Conservation (phyloP, 495 filamentous ascomycete genomes). For the Saxophila tyrrhenica region DNA sequence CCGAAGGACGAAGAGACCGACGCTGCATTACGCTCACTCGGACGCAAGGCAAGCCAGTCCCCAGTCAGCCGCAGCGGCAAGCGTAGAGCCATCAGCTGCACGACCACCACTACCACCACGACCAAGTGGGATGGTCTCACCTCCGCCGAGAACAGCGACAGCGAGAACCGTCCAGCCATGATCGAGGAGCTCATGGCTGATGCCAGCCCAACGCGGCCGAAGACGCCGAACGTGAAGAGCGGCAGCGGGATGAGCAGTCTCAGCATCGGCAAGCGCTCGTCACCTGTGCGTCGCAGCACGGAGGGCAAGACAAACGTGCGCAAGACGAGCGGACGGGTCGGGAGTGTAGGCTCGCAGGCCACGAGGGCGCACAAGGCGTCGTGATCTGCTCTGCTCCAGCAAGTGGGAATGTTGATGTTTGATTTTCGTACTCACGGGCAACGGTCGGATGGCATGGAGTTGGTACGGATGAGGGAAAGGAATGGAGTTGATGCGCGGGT, state of each 20-base stretch:
- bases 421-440: background rate
- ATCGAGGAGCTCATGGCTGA: constrained; percentile 32
- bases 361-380: constrained; percentile 5
- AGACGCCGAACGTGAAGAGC: constrained; percentile 52
- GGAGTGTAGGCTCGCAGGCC: constrained; percentile 47
- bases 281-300: constrained; percentile 48
- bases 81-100: constrained; percentile 46
- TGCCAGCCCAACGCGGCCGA: constrained; percentile 44
- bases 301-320: constrained; percentile 57
- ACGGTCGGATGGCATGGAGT: background rate
- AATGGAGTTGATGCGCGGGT: background rate
- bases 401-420: too few species aligned
- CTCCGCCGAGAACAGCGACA: constrained; percentile 22
- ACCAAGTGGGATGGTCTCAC: constrained; percentile 24
- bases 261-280: constrained; percentile 60
- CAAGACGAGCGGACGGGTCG: constrained; percentile 88
- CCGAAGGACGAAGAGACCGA: constrained; percentile 68
- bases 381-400: too few species aligned
- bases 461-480: background rate
- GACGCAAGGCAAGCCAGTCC: constrained; percentile 20
- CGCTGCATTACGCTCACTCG: constrained; percentile 56
- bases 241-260: constrained; percentile 54
- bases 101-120: constrained; percentile 51
- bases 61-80: constrained; percentile 28
- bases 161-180: constrained; percentile 23